A percentile compares a stretch with the other conserved stretches of the same genome.
phyloP scores from a whole-genome alignment of 2,329 filamentous ascomycete genomes.

The Penicillium sp. region DNA sequence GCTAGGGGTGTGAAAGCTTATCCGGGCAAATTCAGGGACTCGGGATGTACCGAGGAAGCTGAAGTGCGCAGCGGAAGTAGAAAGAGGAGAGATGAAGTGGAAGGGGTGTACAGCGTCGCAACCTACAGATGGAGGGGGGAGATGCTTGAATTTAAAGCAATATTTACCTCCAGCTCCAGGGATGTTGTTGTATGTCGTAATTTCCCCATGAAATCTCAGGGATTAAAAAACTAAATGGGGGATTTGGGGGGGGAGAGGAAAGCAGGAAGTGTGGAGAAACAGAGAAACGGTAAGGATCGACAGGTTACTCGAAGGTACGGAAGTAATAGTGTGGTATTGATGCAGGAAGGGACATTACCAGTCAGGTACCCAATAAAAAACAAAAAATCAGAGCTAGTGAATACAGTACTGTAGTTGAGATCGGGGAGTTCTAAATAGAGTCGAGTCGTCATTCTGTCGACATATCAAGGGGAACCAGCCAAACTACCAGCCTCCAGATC shows the following conservation, averaged over 20 bases:
- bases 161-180: neutral
- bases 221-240: conserved; percentile 7
- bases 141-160: conserved; percentile 9
- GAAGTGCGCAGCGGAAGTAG: conserved; percentile 1
- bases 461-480: neutral
- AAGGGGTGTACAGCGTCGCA: neutral
- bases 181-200: conserved; percentile 10
- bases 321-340: neutral
- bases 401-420: neutral
- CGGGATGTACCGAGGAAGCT: conserved; percentile 8
- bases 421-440: neutral
- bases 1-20: conserved; percentile 10
- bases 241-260: neutral
- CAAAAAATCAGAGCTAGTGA: neutral
- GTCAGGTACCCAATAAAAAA: neutral
- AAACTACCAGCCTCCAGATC: neutral
- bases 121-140: conserved; percentile 6
- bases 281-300: conserved; percentile 17
- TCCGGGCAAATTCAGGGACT: conserved; percentile 5
- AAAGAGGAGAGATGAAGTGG: neutral
- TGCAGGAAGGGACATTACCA: neutral
- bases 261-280: conserved; percentile 14
- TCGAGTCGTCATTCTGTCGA: neutral
- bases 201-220: conserved; percentile 9
- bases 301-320: conserved; percentile 1